Conservation (phyloP, 805 yeast species). For the Tetrapisispora pingtungensis region DNA sequence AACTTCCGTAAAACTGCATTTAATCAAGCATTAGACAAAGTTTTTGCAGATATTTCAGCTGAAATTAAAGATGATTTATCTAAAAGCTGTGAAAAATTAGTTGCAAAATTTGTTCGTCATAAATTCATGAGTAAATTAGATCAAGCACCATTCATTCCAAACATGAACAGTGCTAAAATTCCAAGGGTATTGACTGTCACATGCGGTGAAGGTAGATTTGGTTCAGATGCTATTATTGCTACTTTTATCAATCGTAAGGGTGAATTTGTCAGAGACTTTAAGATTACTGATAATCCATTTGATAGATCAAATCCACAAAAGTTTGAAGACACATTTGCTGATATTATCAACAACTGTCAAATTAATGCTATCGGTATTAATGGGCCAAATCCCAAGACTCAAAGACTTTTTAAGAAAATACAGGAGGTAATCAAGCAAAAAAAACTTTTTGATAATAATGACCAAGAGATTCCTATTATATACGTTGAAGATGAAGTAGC, state of each 20-base stretch:
- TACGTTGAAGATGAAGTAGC: slow-evolving; percentile 95
- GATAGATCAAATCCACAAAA: slow-evolving; percentile 40
- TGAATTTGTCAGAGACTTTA: slow-evolving; percentile 61
- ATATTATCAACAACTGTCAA: slow-evolving; percentile 48
- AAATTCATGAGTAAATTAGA: slow-evolving; percentile 63
- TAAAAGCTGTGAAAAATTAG: slow-evolving; percentile 59
- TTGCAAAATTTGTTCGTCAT: slow-evolving; percentile 61
- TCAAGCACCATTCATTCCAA: slow-evolving; percentile 89
- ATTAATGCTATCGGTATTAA: slow-evolving; percentile 90
- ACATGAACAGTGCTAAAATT: slow-evolving; percentile 68
- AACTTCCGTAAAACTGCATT: slow-evolving; percentile 58
- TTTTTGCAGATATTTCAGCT: slow-evolving; percentile 56
- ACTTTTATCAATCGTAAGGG: slow-evolving; percentile 73
- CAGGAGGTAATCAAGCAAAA: slow-evolving; percentile 48
- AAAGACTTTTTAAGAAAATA: slow-evolving; percentile 48
- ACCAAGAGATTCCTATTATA: slow-evolving; percentile 53
- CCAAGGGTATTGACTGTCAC: slow-evolving; percentile 79
- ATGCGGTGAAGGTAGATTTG: slow-evolving; percentile 75
- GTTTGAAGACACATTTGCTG: slow-evolving; percentile 55
- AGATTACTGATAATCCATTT: slow-evolving; percentile 64
- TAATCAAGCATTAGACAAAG: slow-evolving; percentile 53
- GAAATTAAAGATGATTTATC: slow-evolving; percentile 78
- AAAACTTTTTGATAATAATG: slow-evolving; percentile 44
- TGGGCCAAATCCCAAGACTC: slow-evolving; percentile 71
- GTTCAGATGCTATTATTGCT: slow-evolving; percentile 79